Conservation (phyloP, 352 stramenopile species). For the Pythium vanterpoolii region DNA sequence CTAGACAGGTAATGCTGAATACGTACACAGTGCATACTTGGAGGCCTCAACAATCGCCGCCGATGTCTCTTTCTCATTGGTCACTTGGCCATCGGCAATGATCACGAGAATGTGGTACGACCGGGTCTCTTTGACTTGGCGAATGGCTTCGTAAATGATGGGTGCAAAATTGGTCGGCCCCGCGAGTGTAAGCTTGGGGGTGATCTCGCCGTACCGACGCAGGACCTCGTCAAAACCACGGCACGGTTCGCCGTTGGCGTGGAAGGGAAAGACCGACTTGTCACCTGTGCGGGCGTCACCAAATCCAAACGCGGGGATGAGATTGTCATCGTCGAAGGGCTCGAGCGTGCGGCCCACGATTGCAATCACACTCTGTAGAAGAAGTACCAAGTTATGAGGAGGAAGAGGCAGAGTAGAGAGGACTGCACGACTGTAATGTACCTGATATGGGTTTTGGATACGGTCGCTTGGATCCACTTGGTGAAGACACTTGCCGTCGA, state of each 20-base stretch:
- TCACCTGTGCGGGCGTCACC: conserved; percentile 55
- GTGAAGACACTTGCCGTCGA: conserved; percentile 62
- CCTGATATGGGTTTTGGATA: conserved; percentile 66
- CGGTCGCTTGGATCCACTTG: conserved; percentile 49
- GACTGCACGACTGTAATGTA: background rate
- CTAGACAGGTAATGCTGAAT: too few species aligned
- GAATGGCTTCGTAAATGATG: conserved; percentile 70
- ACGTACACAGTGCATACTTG: conserved; percentile 68
- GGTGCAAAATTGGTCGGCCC: conserved; percentile 80
- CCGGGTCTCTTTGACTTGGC: conserved; percentile 38
- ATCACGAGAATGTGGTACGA: conserved; percentile 78
- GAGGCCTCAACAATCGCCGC: conserved; percentile 70
- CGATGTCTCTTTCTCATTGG: conserved; percentile 55
- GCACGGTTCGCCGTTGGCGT: conserved; percentile 34
- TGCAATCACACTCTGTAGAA: conserved; percentile 48
- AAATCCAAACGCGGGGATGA: conserved; percentile 77
- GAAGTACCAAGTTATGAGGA: background rate
- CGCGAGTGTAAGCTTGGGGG: conserved; percentile 40
- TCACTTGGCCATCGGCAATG: conserved; percentile 72
- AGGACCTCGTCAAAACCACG: conserved; percentile 57
- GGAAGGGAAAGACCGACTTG: conserved; percentile 54
- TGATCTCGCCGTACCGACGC: conserved; percentile 46
- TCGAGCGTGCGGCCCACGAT: conserved; percentile 68
- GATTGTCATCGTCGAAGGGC: conserved; percentile 63
- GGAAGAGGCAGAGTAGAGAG: background rate